These are phyloP conservation scores for Mycosphaerelloides madeirae DNA, from an alignment of 2,329 filamentous ascomycete species.

Conservation along the genomic window DNA sequence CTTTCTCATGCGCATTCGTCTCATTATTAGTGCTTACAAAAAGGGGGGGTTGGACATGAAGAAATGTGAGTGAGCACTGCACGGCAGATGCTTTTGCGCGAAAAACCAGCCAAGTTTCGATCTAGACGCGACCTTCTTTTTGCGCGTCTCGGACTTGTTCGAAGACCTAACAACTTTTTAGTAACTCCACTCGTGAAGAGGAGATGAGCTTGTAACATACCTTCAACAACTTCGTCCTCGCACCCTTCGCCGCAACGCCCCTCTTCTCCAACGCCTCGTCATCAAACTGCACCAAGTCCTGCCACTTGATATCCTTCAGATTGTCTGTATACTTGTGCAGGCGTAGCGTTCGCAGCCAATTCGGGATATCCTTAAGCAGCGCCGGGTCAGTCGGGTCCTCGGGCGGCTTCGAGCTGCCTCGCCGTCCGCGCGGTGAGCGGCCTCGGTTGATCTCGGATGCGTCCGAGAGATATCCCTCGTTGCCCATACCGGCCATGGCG, in stretches of 20 bases:
- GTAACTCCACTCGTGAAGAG: conserved; percentile 16
- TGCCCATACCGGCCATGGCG: conserved; percentile 64
- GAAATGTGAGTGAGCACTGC: conserved; percentile 1
- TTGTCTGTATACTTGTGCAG: conserved; percentile 99
- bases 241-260: conserved; percentile 91
- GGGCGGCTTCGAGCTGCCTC: conserved; percentile 93
- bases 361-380: conserved; percentile 89
- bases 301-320: conserved; percentile 95
- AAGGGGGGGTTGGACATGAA: too few relatives aligned
- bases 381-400: conserved; percentile 92
- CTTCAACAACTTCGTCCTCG: conserved; percentile 96
- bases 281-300: conserved; percentile 83
- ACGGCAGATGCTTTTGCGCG: conserved; percentile 9
- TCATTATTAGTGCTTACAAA: too few relatives aligned
- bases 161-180: conserved; percentile 60
- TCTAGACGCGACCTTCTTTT: conserved; percentile 34
- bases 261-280: conserved; percentile 89
- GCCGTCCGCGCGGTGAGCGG: conserved; percentile 82
- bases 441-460: conserved; percentile 88
- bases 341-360: conserved; percentile 88
- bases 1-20: too few relatives aligned
- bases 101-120: conserved; percentile 2
- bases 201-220: conserved; percentile 43
- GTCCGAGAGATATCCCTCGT: conserved; percentile 87
- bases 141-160: conserved; percentile 77